Conservation (phyloP, 495 filamentous ascomycete species). For the Aspergillus bertholletiae region DNA sequence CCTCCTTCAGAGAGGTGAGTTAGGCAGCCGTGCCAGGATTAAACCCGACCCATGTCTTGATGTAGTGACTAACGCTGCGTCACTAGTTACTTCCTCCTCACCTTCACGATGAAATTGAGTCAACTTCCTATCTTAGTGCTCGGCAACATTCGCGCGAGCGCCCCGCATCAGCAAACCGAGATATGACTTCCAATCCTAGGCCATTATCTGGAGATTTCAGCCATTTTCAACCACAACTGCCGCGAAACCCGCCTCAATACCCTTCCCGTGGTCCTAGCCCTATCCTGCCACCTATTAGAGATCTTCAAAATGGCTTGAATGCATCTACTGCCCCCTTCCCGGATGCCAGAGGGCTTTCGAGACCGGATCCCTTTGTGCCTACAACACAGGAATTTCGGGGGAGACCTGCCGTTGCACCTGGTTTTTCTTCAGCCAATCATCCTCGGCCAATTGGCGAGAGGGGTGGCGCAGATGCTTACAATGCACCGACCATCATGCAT, state of each 20-base stretch:
- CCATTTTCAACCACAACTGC: conserved; percentile 6
- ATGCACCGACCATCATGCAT: conserved; percentile 25
- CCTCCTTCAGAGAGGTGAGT: conserved; percentile 46
- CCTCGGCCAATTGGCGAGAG: conserved; percentile 23
- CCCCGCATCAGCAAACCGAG: conserved; percentile 28
- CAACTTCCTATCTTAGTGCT: conserved; percentile 36
- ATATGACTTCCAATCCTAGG: conserved; percentile 28
- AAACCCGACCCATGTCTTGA: background rate
- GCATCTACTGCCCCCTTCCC: conserved; percentile 23
- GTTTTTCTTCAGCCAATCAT: conserved; percentile 11
- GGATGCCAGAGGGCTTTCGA: conserved; percentile 26
- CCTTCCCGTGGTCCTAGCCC: conserved; percentile 36
- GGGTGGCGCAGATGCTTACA: conserved; percentile 25
- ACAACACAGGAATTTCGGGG: conserved; percentile 25
- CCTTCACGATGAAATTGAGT: conserved; percentile 47
- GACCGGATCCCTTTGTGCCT: conserved; percentile 25
- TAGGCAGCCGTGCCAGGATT: background rate
- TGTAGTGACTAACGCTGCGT: conserved; percentile 8
- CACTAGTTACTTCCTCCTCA: conserved; percentile 41
- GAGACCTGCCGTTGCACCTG: conserved; percentile 9
- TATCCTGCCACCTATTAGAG: conserved; percentile 40
- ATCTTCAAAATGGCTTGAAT: conserved; percentile 29
- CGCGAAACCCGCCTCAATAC: conserved; percentile 12
- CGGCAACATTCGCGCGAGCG: conserved; percentile 33
- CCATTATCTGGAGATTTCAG: conserved; percentile 22